These are phyloP conservation scores for Ottelia alismoides DNA, from an alignment of 106 monocot species.

Conservation along the genomic window DNA sequence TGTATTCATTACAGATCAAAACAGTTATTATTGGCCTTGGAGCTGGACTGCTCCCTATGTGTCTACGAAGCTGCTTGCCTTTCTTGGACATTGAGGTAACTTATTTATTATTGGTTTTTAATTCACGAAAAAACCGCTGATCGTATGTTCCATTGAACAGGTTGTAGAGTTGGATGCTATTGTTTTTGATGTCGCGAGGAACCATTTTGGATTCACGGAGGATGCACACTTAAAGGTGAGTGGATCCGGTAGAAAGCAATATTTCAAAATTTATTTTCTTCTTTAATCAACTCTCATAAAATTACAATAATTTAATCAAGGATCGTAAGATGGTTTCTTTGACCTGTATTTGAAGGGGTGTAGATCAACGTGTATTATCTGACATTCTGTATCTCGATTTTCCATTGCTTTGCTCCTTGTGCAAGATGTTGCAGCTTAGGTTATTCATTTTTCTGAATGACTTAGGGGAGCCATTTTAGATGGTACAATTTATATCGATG, in stretches of 20 bases:
- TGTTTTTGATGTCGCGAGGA: conserved; percentile 52
- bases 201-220: conserved; percentile 61
- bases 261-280: neutral
- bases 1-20: conserved; percentile 32
- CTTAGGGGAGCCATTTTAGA: too few relatives aligned
- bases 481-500: too few relatives aligned
- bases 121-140: neutral
- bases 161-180: conserved; percentile 91
- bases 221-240: conserved; percentile 68
- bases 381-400: neutral
- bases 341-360: neutral
- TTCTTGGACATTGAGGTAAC: conserved; percentile 83
- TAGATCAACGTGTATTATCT: neutral
- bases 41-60: conserved; percentile 90
- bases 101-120: neutral
- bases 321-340: neutral
- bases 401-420: neutral
- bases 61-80: conserved; percentile 58
- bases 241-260: too few relatives aligned
- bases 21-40: conserved; percentile 77
- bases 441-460: too few relatives aligned
- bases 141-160: conserved; percentile 12
- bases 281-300: neutral
- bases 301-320: neutral
- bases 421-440: too few relatives aligned